Evolutionary conservation across 2,329 filamentous ascomycete genomes (phyloP).

Genomic region (Fusarium haematococcum): DNA sequence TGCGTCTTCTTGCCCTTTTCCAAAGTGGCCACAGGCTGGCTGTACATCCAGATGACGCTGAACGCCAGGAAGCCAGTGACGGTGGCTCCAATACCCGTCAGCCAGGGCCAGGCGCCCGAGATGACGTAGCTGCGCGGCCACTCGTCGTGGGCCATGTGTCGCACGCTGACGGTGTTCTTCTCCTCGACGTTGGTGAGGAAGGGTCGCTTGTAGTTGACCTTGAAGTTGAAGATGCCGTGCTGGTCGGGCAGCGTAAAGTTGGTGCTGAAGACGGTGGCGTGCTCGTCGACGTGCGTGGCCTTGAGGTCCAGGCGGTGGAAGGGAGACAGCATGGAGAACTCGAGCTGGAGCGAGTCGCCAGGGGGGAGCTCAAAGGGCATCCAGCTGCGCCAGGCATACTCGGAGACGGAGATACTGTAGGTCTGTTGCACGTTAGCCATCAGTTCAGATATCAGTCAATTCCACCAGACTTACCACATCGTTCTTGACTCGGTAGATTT

Average conservation of each 20-base stretch:
- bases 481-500: slow-evolving; percentile 95
- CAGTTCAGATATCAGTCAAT: not conserved
- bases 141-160: slow-evolving; percentile 97
- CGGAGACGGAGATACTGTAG: slow-evolving; percentile 89
- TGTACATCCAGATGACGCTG: slow-evolving; percentile 87
- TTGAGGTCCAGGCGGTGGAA: slow-evolving; percentile 88
- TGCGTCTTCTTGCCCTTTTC: slow-evolving; percentile 60
- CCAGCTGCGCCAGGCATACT: slow-evolving; percentile 82
- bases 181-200: slow-evolving; percentile 92
- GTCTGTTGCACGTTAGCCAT: slow-evolving; percentile 63
- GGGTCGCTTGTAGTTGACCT: slow-evolving; percentile 95
- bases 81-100: slow-evolving; percentile 87
- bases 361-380: slow-evolving; percentile 77
- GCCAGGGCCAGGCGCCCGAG: slow-evolving; percentile 93
- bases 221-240: slow-evolving; percentile 99
- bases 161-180: slow-evolving; percentile 93
- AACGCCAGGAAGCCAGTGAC: slow-evolving; percentile 87
- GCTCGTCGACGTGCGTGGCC: slow-evolving; percentile 67
- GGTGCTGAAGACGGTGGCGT: slow-evolving; percentile 78
- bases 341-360: slow-evolving; percentile 85
- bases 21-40: slow-evolving; percentile 57
- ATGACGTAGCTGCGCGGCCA: slow-evolving; percentile 93
- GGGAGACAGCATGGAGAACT: slow-evolving; percentile 98
- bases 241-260: slow-evolving; percentile 91
- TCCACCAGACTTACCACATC: slow-evolving; percentile 76